Evolutionary conservation across 345 rosid genomes (phyloP), one percentile per base, ranked within the genome.

Genomic region (Rubroshorea leprosula): DNA sequence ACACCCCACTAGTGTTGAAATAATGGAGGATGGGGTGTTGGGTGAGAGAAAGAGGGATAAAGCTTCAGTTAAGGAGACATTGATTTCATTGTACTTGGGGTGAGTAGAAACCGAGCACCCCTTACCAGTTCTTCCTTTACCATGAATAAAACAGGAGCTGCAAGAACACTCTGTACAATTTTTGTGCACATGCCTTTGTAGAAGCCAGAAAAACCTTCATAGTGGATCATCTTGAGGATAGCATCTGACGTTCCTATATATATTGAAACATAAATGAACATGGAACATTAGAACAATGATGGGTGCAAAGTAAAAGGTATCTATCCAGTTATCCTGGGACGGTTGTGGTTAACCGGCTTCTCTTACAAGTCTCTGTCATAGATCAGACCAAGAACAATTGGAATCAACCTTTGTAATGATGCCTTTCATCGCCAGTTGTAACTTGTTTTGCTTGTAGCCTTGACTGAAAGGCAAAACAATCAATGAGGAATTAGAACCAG

Each of bases 181-280:
- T 87, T 90, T 6, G 95, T 87, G 76, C 85, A 79, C 97, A 93
- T 93, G 26, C 99, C 99, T 65, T 90, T 85, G 85, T 93, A 93
- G 69, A 93, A 90, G 22, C 97, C 87, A 17, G 73, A 57, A 27
- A 80, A 67, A 27, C 99, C 99, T 80, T 93, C 99, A 2, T 87
- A 78, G 5, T 48, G 83, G 26, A 93, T 79, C 96, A 87, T 90
- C 80, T 93, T 90, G 67, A 87, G 69, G 52, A 90, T 77, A 17
- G 97, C 97, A 48, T 93, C 99, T 23, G 70, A 22, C 10, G 96
- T 87, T 39, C 99, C 97, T 93, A 43, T 5, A 59, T 93, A 43
- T 5, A 59, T 54, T 21, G 25, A 60, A 39, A 50, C 21, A 57
- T 4, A 4, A 39, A 54, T 49, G 38, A 46, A 47, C 29, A 53